Conservation (phyloP, 2,329 filamentous ascomycete genomes). For the Aspergillus ochraceoroseus region DNA sequence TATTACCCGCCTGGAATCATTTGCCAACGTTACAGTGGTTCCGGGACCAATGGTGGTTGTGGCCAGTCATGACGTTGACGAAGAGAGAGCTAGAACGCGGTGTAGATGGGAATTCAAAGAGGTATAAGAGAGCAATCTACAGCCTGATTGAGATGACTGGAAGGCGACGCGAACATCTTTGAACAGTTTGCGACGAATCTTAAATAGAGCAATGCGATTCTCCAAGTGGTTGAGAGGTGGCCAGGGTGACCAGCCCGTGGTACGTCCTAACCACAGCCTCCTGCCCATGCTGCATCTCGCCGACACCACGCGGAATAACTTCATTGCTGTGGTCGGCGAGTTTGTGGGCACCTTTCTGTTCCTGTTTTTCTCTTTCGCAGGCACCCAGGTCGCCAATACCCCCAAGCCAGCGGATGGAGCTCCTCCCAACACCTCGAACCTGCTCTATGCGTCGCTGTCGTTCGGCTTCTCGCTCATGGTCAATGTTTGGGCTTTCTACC, state of each 20-base stretch:
- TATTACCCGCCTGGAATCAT: too few relatives aligned
- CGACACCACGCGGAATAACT: conserved; percentile 40
- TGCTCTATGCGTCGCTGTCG: conserved; percentile 43
- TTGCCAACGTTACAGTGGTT: too few relatives aligned
- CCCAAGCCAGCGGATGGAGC: conserved; percentile 31
- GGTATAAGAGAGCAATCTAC: conserved; percentile 5
- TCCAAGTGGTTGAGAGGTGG: neutral
- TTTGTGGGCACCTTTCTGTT: conserved; percentile 52
- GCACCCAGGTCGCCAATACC: conserved; percentile 45
- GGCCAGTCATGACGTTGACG: conserved; percentile 8
- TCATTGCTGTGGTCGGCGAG: conserved; percentile 48
- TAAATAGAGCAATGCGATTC: too few relatives aligned
- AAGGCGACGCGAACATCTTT: too few relatives aligned
- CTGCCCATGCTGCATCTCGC: conserved; percentile 36
- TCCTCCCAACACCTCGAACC: conserved; percentile 32
- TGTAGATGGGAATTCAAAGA: too few relatives aligned
- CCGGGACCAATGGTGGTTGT: too few relatives aligned
- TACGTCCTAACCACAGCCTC: conserved; percentile 12
- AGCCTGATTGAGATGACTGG: too few relatives aligned
- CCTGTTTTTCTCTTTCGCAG: conserved; percentile 48
- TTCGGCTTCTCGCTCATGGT: conserved; percentile 49
- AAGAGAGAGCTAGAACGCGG: too few relatives aligned
- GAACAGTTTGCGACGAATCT: too few relatives aligned
- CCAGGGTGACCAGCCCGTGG: neutral
- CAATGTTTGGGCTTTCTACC: conserved; percentile 54